These are phyloP conservation scores for Cubamyces lactineus DNA, from an alignment of 768 basidiomycete species.

Conservation along the genomic window DNA sequence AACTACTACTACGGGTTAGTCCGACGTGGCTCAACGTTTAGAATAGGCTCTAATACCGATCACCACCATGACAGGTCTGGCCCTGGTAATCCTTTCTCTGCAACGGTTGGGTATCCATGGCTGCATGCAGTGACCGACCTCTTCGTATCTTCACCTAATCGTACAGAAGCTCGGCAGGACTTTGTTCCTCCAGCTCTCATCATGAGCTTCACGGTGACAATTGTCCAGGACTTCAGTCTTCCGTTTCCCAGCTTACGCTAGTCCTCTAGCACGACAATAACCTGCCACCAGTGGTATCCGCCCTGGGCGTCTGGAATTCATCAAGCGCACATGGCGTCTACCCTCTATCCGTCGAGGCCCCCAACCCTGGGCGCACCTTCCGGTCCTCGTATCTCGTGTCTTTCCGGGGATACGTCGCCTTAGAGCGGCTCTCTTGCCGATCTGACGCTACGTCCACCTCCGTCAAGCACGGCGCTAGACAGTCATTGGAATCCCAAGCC, in stretches of 20 bases:
- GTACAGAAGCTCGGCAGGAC: constrained; percentile 30
- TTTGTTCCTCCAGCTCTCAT: constrained; percentile 44
- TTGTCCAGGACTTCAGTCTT: neutral
- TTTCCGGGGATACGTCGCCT: constrained; percentile 46
- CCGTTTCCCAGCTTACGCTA: neutral
- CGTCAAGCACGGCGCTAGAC: constrained; percentile 25
- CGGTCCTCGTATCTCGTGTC: constrained; percentile 44
- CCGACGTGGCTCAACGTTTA: neutral
- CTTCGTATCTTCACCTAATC: constrained; percentile 38
- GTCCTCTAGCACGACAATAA: constrained; percentile 46
- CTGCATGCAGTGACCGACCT: constrained; percentile 43
- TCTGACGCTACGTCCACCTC: constrained; percentile 12
- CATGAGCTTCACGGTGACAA: constrained; percentile 46
- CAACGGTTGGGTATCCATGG: constrained; percentile 44
- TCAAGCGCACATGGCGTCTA: constrained; percentile 37
- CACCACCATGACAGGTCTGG: constrained; percentile 39
- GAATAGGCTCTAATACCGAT: neutral
- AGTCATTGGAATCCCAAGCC: constrained; percentile 1
- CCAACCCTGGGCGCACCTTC: constrained; percentile 39
- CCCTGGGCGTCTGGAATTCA: constrained; percentile 48
- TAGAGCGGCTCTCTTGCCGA: constrained; percentile 45
- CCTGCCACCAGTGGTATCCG: constrained; percentile 45
- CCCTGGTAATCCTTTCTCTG: constrained; percentile 47
- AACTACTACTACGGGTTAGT: constrained; percentile 51
- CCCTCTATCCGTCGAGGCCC: constrained; percentile 40